These are phyloP conservation scores for Suzukiozyma palmioleophila DNA, from an alignment of 1,139 yeast genomes.

Conservation along the genomic window DNA sequence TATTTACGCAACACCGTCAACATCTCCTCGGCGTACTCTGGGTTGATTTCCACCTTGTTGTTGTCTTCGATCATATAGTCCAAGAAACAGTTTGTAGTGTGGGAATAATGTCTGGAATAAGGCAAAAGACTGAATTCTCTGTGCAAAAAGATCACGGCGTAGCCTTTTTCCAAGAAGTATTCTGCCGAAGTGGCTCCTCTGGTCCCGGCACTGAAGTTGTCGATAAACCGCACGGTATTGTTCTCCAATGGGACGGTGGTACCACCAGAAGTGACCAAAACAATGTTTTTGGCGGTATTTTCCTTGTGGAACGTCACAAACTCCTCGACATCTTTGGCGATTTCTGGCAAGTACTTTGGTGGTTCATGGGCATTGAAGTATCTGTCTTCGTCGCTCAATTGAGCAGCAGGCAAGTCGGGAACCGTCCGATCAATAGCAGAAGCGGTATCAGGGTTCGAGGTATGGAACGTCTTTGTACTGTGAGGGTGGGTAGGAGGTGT, in stretches of 20 bases:
- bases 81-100: slow-evolving; percentile 77
- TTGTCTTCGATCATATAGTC: slow-evolving; percentile 68
- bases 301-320: slow-evolving; percentile 51
- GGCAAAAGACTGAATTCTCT: slow-evolving; percentile 91
- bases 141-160: slow-evolving; percentile 88
- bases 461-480: slow-evolving; percentile 33
- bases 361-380: slow-evolving; percentile 70
- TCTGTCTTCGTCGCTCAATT: slow-evolving; percentile 63
- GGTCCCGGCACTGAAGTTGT: slow-evolving; percentile 95
- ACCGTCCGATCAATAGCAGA: slow-evolving; percentile 76
- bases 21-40: slow-evolving; percentile 61
- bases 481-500: slow-evolving; percentile 8
- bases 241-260: slow-evolving; percentile 97
- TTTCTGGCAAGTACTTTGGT: slow-evolving; percentile 67
- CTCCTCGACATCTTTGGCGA: slow-evolving; percentile 50
- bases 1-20: slow-evolving; percentile 63
- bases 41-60: slow-evolving; percentile 54
- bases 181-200: slow-evolving; percentile 97
- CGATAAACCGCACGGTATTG: slow-evolving; percentile 93
- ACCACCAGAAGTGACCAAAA: slow-evolving; percentile 93
- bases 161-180: slow-evolving; percentile 76
- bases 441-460: slow-evolving; percentile 66
- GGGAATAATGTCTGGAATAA: slow-evolving; percentile 82
- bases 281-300: slow-evolving; percentile 50
- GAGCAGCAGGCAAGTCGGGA: slow-evolving; percentile 79